Conservation (phyloP, 2,329 filamentous ascomycete species). For the Cercospora berteroae region DNA sequence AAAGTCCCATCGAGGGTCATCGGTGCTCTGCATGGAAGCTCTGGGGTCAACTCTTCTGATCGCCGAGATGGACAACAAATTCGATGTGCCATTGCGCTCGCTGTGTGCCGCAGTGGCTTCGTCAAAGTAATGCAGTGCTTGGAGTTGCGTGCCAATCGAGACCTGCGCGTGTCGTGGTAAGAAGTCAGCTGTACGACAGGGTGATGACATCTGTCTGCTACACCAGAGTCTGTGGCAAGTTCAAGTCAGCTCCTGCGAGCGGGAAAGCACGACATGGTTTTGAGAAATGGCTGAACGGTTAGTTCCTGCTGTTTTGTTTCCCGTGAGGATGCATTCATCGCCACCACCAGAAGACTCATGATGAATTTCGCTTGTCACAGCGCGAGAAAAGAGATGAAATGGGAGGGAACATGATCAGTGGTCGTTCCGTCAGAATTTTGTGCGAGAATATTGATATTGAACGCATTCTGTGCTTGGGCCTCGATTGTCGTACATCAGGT, state of each 20-base stretch:
- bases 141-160: neutral
- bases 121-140: neutral
- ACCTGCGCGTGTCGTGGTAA: neutral
- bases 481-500: neutral
- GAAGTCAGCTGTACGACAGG: neutral
- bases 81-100: conserved; percentile 10
- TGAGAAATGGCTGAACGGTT: neutral
- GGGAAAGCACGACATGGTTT: neutral
- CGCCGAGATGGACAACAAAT: conserved; percentile 16
- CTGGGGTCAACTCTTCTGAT: neutral
- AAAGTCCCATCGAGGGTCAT: conserved; percentile 11
- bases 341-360: neutral
- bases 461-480: neutral
- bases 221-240: neutral
- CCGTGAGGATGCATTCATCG: neutral
- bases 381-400: neutral
- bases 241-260: neutral
- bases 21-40: neutral
- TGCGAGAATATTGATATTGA: neutral
- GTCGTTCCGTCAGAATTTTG: neutral
- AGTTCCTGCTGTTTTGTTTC: neutral
- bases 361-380: neutral
- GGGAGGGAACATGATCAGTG: neutral
- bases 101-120: neutral
- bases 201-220: neutral